Conservation (phyloP, 257 asterid genomes). For the Dorcoceras hygrometricum region DNA sequence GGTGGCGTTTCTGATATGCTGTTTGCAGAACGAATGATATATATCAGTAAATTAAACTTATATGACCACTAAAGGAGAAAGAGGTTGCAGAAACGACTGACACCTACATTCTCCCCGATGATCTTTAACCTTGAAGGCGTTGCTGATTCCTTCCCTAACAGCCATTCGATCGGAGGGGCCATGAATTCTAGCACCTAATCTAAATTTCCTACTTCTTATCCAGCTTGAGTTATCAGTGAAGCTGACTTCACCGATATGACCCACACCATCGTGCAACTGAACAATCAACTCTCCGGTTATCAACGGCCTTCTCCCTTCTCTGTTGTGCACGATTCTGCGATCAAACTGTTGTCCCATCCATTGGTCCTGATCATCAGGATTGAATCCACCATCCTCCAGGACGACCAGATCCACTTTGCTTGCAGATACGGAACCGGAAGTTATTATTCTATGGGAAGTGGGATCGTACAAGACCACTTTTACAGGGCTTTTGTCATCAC, state of each 20-base stretch:
- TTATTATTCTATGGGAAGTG: conserved; percentile 33
- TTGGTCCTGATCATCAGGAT: conserved; percentile 47
- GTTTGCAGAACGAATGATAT: conserved; percentile 18
- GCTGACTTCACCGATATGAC: conserved; percentile 49
- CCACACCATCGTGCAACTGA: conserved; percentile 61
- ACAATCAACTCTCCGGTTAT: conserved; percentile 57
- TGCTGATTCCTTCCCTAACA: conserved; percentile 76
- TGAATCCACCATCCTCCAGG: conserved; percentile 76
- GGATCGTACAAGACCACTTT: conserved; percentile 49
- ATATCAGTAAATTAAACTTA: too few relatives aligned
- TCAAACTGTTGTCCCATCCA: conserved; percentile 61
- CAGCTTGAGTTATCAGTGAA: conserved; percentile 94
- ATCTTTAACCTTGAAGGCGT: conserved; percentile 72
- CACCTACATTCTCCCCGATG: conserved; percentile 87
- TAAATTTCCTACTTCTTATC: conserved; percentile 74
- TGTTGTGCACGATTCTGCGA: conserved; percentile 38
- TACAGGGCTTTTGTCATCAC: conserved; percentile 32
- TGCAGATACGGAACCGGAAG: conserved; percentile 63
- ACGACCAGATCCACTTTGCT: conserved; percentile 48
- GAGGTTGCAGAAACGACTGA: background rate
- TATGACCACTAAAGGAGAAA: too few relatives aligned
- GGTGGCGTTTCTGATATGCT: conserved; percentile 78
- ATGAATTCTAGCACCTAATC: conserved; percentile 52
- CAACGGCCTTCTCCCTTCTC: conserved; percentile 86
- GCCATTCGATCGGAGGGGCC: conserved; percentile 26